phyloP scores from a whole-genome alignment of 1,284 basidiomycete species.

The Agroathelia rolfsii region DNA sequence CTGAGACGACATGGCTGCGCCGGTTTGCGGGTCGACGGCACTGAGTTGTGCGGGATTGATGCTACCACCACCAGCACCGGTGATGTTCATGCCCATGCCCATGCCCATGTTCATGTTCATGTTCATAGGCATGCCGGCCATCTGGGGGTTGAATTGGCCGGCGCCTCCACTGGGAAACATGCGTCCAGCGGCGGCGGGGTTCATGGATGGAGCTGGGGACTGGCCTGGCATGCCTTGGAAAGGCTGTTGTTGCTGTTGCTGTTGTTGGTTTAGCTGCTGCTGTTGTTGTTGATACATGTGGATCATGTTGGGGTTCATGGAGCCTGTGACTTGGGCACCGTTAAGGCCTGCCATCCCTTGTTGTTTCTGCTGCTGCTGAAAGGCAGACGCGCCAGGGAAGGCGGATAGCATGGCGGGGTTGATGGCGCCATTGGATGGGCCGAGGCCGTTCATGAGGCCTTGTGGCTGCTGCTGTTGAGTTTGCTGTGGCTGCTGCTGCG shows the following conservation, averaged over 20 bases:
- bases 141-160: too few relatives aligned
- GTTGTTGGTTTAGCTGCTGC: too few relatives aligned
- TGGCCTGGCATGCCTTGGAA: slow-evolving; percentile 11
- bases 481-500: slow-evolving; percentile 1
- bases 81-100: slow-evolving; percentile 10
- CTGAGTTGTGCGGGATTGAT: slow-evolving; percentile 9
- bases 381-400: too few relatives aligned
- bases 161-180: slow-evolving; percentile 9
- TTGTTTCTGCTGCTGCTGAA: slow-evolving; percentile 15
- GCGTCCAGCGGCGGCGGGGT: slow-evolving; percentile 6
- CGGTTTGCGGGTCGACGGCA: slow-evolving; percentile 9
- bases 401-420: slow-evolving; percentile 27
- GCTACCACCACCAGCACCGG: slow-evolving; percentile 2
- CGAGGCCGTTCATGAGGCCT: neutral
- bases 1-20: slow-evolving; percentile 1
- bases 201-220: slow-evolving; percentile 5
- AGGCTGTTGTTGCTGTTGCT: slow-evolving; percentile 16
- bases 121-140: slow-evolving; percentile 11
- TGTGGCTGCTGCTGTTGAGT: neutral
- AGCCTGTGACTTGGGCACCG: neutral
- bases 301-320: neutral
- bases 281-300: slow-evolving; percentile 13
- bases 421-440: slow-evolving; percentile 9
- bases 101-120: slow-evolving; percentile 12
- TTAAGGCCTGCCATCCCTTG: slow-evolving; percentile 11